Base-by-base conservation (phyloP, 805 yeast genomes). In the Zygotorulaspora sp. region DNA sequence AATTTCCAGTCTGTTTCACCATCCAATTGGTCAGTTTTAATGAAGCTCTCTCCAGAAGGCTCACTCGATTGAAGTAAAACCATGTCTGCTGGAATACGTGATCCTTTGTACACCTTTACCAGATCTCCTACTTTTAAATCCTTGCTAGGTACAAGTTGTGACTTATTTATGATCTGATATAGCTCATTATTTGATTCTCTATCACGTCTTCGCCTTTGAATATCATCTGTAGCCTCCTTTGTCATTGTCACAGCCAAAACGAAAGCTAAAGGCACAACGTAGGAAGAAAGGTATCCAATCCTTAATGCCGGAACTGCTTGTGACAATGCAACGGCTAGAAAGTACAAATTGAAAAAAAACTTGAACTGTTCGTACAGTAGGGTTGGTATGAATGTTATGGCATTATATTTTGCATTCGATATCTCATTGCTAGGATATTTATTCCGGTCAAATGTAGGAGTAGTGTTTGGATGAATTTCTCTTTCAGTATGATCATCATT, bases 1-100 rank as follows among this genome's bases (percentile, higher is more conserved):
- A 92, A 68, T 60, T 92, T 92, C 99, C 99, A 92, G 65, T 92
- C 99, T 5, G 99, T 92, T 62, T 92, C 99, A 57, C 99, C 99
- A 62, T 92, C 99, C 35, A 92, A 69, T 64, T 92, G 99, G 66
- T 92, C 99, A 0, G 99, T 92, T 53, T 95, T 84, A 47, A 92
- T 85, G 53, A 94, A 92, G 2, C 89, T 74, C 56, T 92, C 99
- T 6, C 96, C 97, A 3, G 74, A 70, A 2, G 70, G 57, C 56
- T 86, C 96, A 40, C 87, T 79, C 1, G 96, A 80, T 56, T 86
- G 94, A 30, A 92, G 64, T 18, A 92, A 62, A 6, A 92, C 67
- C 78, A 88, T 72, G 61, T 92, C 99, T 0, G 98, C 97, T 0
- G 99, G 99, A 2, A 92, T 76, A 38, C 98, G 75, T 41, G 75